Conservation (phyloP, 1,284 basidiomycete species). For the Paramarasmius palmivorus region DNA sequence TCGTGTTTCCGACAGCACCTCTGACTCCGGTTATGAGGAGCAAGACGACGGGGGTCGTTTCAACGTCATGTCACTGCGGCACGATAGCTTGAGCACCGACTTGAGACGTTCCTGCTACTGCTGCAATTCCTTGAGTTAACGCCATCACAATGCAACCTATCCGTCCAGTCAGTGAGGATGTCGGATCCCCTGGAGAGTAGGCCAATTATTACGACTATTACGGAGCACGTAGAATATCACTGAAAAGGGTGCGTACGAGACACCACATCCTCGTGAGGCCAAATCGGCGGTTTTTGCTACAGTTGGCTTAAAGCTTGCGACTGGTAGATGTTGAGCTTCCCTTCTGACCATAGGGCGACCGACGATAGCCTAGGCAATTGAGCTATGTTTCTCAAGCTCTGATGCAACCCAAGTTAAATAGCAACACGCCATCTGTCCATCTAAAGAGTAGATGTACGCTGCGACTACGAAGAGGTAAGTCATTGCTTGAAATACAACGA, state of each 20-base stretch:
- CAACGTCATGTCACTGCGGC: constrained; percentile 77
- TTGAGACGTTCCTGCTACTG: constrained; percentile 55
- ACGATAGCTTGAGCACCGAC: constrained; percentile 82
- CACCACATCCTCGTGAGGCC: constrained; percentile 42
- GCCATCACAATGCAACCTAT: constrained; percentile 70
- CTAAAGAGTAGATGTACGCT: constrained; percentile 77
- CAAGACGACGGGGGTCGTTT: constrained; percentile 80
- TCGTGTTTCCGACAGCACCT: constrained; percentile 66
- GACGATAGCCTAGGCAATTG: constrained; percentile 53
- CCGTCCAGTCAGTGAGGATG: background rate
- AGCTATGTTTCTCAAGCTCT: constrained; percentile 58
- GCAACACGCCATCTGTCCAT: constrained; percentile 65
- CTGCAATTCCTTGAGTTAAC: constrained; percentile 54
- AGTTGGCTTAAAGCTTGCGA: constrained; percentile 66
- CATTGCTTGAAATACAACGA: background rate
- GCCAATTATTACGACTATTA: constrained; percentile 21
- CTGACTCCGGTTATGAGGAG: constrained; percentile 82
- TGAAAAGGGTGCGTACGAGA: constrained; percentile 19
- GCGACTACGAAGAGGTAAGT: constrained; percentile 41
- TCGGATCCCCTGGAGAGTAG: background rate
- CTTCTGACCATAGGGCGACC: background rate
- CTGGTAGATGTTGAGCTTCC: constrained; percentile 21
- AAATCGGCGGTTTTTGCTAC: constrained; percentile 82
- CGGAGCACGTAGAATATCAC: constrained; percentile 60
- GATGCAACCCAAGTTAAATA: constrained; percentile 70